Percentiles rank a stretch among this genome's conserved stretches.
These are phyloP conservation scores for Chlamydomonas sphaeroides DNA, from an alignment of 139 green algal species.

Conservation along the genomic window DNA sequence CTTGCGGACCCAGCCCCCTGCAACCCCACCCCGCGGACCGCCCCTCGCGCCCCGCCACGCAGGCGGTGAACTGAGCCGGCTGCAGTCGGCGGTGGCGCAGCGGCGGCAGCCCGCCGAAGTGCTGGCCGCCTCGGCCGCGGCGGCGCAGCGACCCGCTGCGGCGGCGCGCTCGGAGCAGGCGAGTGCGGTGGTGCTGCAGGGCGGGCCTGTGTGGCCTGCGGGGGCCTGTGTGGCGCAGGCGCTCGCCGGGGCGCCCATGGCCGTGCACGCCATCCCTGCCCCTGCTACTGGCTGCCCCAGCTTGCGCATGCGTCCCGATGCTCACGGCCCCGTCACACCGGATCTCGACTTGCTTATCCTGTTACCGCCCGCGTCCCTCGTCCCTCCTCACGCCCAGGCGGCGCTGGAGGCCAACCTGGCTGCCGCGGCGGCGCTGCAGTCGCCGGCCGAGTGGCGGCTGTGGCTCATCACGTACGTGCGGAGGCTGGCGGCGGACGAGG, in stretches of 20 bases:
- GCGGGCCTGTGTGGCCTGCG: too few species aligned
- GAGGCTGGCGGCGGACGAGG: constrained; percentile 54
- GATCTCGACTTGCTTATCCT: too few species aligned
- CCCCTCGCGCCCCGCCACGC: neutral
- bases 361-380: too few species aligned
- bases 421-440: constrained; percentile 59
- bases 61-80: constrained; percentile 58
- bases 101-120: constrained; percentile 11
- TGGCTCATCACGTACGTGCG: constrained; percentile 74
- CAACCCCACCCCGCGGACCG: too few species aligned
- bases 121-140: neutral
- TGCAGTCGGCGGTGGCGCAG: constrained; percentile 53
- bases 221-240: too few species aligned
- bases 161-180: constrained; percentile 3
- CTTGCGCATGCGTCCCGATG: too few species aligned
- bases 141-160: neutral
- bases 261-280: too few species aligned
- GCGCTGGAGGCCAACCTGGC: constrained; percentile 72
- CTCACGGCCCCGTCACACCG: too few species aligned
- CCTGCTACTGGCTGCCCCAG: too few species aligned
- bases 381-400: constrained; percentile 6
- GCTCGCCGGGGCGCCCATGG: too few species aligned
- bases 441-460: constrained; percentile 61
- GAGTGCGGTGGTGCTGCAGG: too few species aligned
- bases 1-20: too few species aligned